Base-by-base conservation (phyloP, 805 yeast genomes). In the Pichia occidentalis region DNA sequence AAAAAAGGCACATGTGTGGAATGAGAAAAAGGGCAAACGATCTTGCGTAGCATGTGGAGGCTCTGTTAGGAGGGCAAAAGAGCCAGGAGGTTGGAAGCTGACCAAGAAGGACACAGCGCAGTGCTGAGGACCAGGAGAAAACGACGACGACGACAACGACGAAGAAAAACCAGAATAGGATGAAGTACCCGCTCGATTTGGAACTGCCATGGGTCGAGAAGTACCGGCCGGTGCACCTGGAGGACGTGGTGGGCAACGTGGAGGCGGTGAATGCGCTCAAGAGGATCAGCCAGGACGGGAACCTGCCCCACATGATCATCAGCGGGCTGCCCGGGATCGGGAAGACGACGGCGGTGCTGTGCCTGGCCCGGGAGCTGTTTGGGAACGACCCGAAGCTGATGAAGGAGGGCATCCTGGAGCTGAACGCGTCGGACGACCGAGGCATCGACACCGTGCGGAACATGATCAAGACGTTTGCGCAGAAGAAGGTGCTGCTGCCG, bases 251-350 rank as follows among this genome's bases (percentile, higher is more conserved):
- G 9, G 98, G 98, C 8, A 92, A 92, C 52, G 80, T 73, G 39
- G 97, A 88, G 44, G 90, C 97, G 4, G 72, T 92, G 4, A 86
- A 80, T 44, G 71, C 97, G 26, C 68, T 92, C 38, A 75, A 80
- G 51, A 74, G 85, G 43, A 88, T 92, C 36, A 95, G 94, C 5
- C 63, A 73, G 33, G 95, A 88, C 52, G 98, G 98, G 23, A 92
- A 92, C 61, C 82, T 92, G 85, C 97, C 98, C 1, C 96, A 92
- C 61, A 68, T 92, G 73, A 88, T 92, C 50, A 83, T 92, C 31
- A 81, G 92, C n/a, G 95, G 98, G 3, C 64, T 86, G 32, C 98
- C 98, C 2, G 98, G 98, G 49, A 90, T 92, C 39, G 98, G 98
- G 29, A 92, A 92, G 58, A 92, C 98, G 3, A 92, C 98, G 0